phyloP scores from a whole-genome alignment of 805 yeast genomes.

The Metschnikowia cubensis region DNA sequence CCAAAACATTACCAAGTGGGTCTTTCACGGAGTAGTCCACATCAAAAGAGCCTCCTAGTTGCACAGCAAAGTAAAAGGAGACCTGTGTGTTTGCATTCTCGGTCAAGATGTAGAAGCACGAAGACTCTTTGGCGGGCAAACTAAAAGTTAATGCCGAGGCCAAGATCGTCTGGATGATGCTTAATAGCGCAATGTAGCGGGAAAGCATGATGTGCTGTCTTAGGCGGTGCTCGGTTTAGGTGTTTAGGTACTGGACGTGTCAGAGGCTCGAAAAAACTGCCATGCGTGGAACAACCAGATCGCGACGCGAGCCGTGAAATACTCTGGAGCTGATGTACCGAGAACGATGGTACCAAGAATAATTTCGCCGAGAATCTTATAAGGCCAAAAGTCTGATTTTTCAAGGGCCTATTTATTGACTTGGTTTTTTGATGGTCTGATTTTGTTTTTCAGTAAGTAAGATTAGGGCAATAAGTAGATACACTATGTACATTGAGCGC shows the following conservation, averaged over 20 bases:
- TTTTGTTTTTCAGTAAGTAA: no score
- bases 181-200: conserved; percentile 19
- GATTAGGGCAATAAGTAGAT: background rate
- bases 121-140: conserved; percentile 68
- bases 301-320: conserved; percentile 2
- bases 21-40: conserved; percentile 63
- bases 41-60: conserved; percentile 75
- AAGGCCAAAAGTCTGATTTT: no score
- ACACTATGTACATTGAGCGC: background rate
- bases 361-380: no score
- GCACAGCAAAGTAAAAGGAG: conserved; percentile 80
- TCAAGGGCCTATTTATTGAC: no score
- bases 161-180: conserved; percentile 28
- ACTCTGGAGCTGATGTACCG: background rate
- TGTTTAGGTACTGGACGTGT: conserved; percentile 6
- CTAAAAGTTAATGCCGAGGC: conserved; percentile 67
- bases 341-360: no score
- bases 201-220: conserved; percentile 10
- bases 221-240: conserved; percentile 1
- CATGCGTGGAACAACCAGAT: conserved; percentile 6
- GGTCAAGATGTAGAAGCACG: conserved; percentile 71
- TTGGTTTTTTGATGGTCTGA: no score
- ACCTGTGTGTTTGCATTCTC: conserved; percentile 54
- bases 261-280: conserved; percentile 7
- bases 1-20: conserved; percentile 54